A percentile compares a stretch with the other conserved stretches of the same genome.
These are phyloP conservation scores for Tulasnella sp. DNA, from an alignment of 768 basidiomycete genomes.

Conservation along the genomic window DNA sequence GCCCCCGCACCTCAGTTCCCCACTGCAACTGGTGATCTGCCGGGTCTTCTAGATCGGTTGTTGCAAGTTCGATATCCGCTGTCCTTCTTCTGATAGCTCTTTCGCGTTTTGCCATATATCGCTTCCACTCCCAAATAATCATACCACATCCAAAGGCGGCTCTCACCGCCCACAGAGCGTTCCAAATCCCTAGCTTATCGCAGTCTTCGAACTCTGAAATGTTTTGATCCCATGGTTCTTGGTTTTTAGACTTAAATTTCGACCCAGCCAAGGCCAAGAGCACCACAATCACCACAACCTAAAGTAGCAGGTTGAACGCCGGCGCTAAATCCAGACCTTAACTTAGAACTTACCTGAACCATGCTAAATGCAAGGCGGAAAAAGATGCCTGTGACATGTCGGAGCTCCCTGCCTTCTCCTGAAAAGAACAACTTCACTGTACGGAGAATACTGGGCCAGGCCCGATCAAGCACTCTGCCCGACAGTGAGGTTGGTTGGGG, in stretches of 20 bases:
- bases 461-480: too few species aligned
- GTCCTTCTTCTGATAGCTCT: neutral
- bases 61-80: neutral
- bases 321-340: neutral
- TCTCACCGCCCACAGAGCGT: constrained; percentile 23
- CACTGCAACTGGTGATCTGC: neutral
- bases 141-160: neutral
- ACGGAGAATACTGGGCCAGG: neutral
- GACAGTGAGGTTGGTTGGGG: neutral
- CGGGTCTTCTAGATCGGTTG: neutral
- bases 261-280: constrained; percentile 6
- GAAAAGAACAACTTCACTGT: neutral
- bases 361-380: neutral
- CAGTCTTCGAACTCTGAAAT: constrained; percentile 29
- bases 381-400: neutral
- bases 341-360: neutral
- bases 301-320: neutral
- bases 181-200: constrained; percentile 23
- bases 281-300: constrained; percentile 17
- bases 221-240: neutral
- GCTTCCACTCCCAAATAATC: constrained; percentile 7
- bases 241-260: constrained; percentile 17
- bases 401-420: neutral
- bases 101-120: neutral
- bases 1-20: neutral